These are phyloP conservation scores for Phytophthora brassicae DNA, from an alignment of 352 stramenopile species.

Conservation along the genomic window DNA sequence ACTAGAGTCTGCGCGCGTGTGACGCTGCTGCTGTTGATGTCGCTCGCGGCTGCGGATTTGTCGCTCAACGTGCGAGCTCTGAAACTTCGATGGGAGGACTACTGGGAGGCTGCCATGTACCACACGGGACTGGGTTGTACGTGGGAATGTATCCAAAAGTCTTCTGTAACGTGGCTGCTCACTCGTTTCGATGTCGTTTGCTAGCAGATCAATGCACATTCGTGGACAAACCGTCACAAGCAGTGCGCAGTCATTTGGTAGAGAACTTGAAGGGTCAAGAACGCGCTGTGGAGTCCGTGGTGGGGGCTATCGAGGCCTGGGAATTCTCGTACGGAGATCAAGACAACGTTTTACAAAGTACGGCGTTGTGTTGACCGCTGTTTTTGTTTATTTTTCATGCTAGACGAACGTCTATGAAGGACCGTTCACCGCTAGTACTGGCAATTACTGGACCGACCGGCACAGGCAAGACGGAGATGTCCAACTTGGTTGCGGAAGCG, in stretches of 20 bases:
- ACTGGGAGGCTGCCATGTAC: conserved; percentile 46
- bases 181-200: conserved; percentile 1
- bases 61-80: conserved; percentile 10
- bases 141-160: conserved; percentile 21
- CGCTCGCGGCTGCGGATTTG: conserved; percentile 10
- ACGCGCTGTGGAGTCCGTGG: conserved; percentile 60
- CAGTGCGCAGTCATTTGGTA: conserved; percentile 52
- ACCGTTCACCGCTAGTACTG: conserved; percentile 79
- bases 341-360: too few relatives aligned
- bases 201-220: conserved; percentile 68
- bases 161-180: not conserved
- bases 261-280: conserved; percentile 69
- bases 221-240: conserved; percentile 66
- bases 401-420: conserved; percentile 53
- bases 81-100: conserved; percentile 31
- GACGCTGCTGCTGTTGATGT: conserved; percentile 28
- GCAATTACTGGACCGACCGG: conserved; percentile 89
- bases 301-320: conserved; percentile 76
- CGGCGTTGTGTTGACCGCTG: conserved; percentile 1
- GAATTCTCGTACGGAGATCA: conserved; percentile 66
- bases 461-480: conserved; percentile 91
- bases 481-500: conserved; percentile 78
- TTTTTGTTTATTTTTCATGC: conserved; percentile 2
- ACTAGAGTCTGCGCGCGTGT: conserved; percentile 1
- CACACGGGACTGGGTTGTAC: conserved; percentile 53